Base-by-base conservation (phyloP, 805 yeast species). In the Sugiyamaella boreocaroliniensis region DNA sequence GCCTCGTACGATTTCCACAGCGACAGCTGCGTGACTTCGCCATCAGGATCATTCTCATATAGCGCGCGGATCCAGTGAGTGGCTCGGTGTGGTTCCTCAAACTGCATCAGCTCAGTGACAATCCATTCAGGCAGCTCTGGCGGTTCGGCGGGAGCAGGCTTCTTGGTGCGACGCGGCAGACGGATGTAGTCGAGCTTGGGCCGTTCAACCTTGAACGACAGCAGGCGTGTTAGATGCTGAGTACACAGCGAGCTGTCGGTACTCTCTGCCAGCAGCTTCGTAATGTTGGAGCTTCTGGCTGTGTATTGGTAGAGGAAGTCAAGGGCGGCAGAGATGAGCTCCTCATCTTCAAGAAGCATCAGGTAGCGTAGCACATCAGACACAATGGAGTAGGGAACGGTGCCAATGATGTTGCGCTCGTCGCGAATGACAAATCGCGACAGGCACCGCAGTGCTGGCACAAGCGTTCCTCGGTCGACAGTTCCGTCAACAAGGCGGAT, bases 1-100 rank as follows among this genome's bases (percentile, higher is more conserved):
- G 82, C 73, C 67, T 93, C 98, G 70, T 93, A 93, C 0, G 96
- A 82, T 67, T 89, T 88, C 99, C 99, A 93, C 44, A 93, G 76
- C 16, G 95, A 86, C 22, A 93, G 90, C 70, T 93, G 99, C 0
- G 97, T 89, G 10, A 90, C 96, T 64, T 89, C 96, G 3, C 92
- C 89, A 8, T 77, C 81, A 10, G 78, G 72, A 45, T 76, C 80
- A 4, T 95, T 89, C 61, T 83, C 89, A 70, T 89, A 93, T 59
- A 92, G 85, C 60, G 96, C 83, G 60, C 96, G 80, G 75, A 93
- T 83, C 98, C 98, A 93, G 29, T 89, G 78, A 4, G 96, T 87
- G 0, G 98, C 96, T 56, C 99, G 77, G 53, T 81, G 77, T 1
- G 98, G 98, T 69, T 93, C 99, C 11, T 82, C 78, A 51, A 89